These are phyloP conservation scores for Periconia sp. DNA, from an alignment of 2,329 filamentous ascomycete genomes.

Conservation along the genomic window DNA sequence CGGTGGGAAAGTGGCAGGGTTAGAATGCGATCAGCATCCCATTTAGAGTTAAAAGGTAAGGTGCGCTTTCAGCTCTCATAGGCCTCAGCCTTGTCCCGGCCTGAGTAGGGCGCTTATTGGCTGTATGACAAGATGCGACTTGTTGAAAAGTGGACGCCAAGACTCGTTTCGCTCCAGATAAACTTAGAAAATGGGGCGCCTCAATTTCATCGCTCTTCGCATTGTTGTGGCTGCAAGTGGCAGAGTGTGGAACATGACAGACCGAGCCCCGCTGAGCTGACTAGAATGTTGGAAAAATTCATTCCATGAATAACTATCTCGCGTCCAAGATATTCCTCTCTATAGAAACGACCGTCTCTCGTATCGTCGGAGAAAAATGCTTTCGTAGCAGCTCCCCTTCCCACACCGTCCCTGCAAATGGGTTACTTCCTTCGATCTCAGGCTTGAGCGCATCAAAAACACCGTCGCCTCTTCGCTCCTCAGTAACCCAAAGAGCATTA, in stretches of 20 bases:
- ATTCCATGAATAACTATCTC: conserved; percentile 15
- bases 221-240: not conserved
- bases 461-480: conserved; percentile 91
- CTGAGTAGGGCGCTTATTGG: too few species aligned
- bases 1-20: too few species aligned
- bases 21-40: too few species aligned
- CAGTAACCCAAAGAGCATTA: conserved; percentile 87
- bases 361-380: conserved; percentile 87
- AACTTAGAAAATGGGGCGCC: not conserved
- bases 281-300: not conserved
- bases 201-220: not conserved
- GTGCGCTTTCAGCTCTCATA: too few species aligned
- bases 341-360: conserved; percentile 66
- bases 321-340: conserved; percentile 42
- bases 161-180: not conserved
- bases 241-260: not conserved
- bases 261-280: not conserved
- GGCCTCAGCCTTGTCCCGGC: too few species aligned
- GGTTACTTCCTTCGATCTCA: conserved; percentile 85
- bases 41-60: too few species aligned
- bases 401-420: conserved; percentile 89
- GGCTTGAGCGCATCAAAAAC: conserved; percentile 74
- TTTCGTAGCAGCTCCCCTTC: conserved; percentile 84
- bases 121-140: too few species aligned
- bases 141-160: not conserved